These are phyloP conservation scores for Flaveria sonorensis DNA, from an alignment of 129 eudicot species.

Conservation along the genomic window DNA sequence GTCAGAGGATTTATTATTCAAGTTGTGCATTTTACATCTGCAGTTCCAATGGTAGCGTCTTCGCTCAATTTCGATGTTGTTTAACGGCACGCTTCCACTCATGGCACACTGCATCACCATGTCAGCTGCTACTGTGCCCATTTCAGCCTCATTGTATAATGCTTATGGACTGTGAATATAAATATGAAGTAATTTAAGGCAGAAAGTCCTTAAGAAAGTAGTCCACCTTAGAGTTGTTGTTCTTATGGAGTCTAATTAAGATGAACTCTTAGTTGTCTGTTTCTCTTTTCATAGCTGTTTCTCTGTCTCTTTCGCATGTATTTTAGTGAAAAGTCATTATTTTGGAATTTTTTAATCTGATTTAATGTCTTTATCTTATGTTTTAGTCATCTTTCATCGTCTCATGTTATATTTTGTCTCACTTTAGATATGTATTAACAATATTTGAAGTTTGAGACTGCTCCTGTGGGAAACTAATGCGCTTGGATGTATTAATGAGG, in stretches of 20 bases:
- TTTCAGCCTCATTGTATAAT: not conserved
- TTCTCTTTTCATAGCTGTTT: conserved; percentile 8
- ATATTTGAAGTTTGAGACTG: not conserved
- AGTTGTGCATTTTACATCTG: conserved; percentile 40
- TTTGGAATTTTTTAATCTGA: conserved; percentile 6
- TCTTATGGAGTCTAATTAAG: not conserved
- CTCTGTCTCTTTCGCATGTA: conserved; percentile 20
- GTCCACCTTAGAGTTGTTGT: not conserved
- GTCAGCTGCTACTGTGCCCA: conserved; percentile 18
- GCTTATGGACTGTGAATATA: not conserved
- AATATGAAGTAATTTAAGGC: not conserved
- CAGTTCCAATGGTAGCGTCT: conserved; percentile 49
- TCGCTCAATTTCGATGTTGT: conserved; percentile 16
- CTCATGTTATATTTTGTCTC: not conserved
- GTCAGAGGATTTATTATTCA: not conserved
- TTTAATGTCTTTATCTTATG: not conserved
- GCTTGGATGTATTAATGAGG: conserved; percentile 1
- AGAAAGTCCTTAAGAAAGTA: not conserved
- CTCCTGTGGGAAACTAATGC: conserved; percentile 8
- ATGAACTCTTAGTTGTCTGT: not conserved
- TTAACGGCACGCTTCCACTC: conserved; percentile 22
- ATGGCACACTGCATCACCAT: conserved; percentile 24
- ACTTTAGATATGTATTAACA: not conserved
- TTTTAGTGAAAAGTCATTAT: conserved; percentile 21
- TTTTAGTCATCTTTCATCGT: conserved; percentile 3